Percentiles rank a stretch among this genome's conserved stretches.
phyloP scores from a whole-genome alignment of 202 grass and related monocot genomes.

The Zizania palustris region DNA sequence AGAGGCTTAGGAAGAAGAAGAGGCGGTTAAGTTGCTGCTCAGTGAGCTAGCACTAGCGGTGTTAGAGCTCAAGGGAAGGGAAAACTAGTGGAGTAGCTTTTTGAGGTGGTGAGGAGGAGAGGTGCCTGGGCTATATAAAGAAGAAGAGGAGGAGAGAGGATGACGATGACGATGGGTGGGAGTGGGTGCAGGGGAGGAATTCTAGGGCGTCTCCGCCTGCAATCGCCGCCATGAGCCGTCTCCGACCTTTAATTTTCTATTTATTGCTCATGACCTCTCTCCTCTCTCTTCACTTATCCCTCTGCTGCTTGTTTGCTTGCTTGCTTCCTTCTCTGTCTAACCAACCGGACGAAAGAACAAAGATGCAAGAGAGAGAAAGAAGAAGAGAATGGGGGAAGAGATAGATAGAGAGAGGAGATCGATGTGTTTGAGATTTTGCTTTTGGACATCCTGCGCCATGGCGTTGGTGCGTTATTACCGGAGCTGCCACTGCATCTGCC shows the following conservation, averaged over 20 bases:
- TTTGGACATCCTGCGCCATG: constrained; percentile 27
- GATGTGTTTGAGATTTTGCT: constrained; percentile 9
- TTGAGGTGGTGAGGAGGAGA: constrained; percentile 35
- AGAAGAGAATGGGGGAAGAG: constrained; percentile 1
- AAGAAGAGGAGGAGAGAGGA: constrained; percentile 28
- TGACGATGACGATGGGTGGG: constrained; percentile 24
- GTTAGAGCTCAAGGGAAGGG: constrained; percentile 15
- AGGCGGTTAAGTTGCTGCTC: not conserved
- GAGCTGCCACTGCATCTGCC: not conserved
- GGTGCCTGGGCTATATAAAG: constrained; percentile 61
- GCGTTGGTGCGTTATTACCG: constrained; percentile 40
- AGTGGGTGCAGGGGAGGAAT: constrained; percentile 42
- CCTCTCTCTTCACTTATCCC: constrained; percentile 30
- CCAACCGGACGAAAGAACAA: constrained; percentile 48
- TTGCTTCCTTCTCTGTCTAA: constrained; percentile 39
- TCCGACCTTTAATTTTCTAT: constrained; percentile 72
- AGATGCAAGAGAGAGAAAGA: constrained; percentile 19
- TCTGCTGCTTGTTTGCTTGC: constrained; percentile 12
- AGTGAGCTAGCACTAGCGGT: not conserved
- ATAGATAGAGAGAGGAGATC: not conserved
- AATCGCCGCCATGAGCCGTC: constrained; percentile 86
- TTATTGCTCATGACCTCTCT: constrained; percentile 58
- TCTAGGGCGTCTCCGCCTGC: constrained; percentile 56
- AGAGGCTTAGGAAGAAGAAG: not conserved
- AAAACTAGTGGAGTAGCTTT: constrained; percentile 33